A percentile compares a stretch with the other conserved stretches of the same genome.
Evolutionary conservation across 495 filamentous ascomycete genomes (phyloP).

Genomic region (Tuber melanosporum): DNA sequence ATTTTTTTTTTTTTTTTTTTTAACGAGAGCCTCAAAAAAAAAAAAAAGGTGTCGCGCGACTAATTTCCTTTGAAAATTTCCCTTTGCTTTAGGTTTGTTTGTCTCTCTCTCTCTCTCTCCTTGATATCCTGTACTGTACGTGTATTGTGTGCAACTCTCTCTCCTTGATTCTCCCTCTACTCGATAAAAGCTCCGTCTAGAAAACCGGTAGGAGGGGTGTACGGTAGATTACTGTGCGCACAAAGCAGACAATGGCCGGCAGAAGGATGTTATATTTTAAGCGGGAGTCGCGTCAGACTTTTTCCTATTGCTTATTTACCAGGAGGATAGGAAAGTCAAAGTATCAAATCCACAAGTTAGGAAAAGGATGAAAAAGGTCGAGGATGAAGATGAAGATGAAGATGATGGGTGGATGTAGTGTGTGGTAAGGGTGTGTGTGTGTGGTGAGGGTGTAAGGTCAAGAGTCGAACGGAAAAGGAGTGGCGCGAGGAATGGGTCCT

Average conservation of each 20-base stretch:
- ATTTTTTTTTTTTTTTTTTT: constrained; percentile 12
- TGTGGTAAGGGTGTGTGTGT: background rate
- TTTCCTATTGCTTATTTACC: constrained; percentile 7
- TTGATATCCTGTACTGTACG: constrained; percentile 1
- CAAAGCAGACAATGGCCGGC: constrained; percentile 4
- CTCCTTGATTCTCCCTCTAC: constrained; percentile 3
- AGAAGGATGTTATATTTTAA: constrained; percentile 6
- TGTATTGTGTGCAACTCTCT: background rate
- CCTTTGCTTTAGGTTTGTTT: constrained; percentile 3
- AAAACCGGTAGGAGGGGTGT: constrained; percentile 5
- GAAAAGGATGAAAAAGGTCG: background rate
- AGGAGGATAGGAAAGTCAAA: constrained; percentile 7
- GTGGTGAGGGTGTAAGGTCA: background rate
- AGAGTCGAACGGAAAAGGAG: constrained; percentile 4
- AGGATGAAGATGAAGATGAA: background rate
- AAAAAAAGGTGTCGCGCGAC: constrained; percentile 21
- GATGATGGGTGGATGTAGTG: background rate
- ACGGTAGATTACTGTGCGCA: constrained; percentile 1
- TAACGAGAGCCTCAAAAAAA: constrained; percentile 2
- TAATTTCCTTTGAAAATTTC: constrained; percentile 13
- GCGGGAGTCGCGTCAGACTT: constrained; percentile 2
- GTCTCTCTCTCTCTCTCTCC: background rate
- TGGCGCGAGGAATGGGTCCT: background rate
- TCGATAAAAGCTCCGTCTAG: constrained; percentile 3
- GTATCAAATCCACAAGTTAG: constrained; percentile 1